phyloP scores from a whole-genome alignment of 2,329 filamentous ascomycete species.

The Aspergillus amoenus region DNA sequence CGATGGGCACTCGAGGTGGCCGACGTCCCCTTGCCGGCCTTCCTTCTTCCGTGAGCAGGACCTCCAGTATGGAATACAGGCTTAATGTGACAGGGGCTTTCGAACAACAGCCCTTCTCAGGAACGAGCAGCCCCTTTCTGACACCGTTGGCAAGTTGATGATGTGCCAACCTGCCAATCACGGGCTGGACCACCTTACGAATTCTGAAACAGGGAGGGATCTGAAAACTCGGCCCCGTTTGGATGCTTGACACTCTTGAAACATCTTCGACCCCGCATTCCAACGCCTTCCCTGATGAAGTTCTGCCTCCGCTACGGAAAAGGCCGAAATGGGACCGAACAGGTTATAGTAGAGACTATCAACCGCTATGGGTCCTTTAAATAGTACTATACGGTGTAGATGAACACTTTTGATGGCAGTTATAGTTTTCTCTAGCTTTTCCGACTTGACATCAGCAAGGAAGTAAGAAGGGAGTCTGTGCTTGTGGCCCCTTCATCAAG shows the following conservation, averaged over 20 bases:
- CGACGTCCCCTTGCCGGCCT: neutral
- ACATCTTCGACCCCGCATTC: slow-evolving; percentile 23
- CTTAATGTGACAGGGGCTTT: slow-evolving; percentile 2
- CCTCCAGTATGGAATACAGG: neutral
- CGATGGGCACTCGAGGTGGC: neutral
- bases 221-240: slow-evolving; percentile 1
- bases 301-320: no score
- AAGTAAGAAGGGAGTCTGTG: neutral
- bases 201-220: slow-evolving; percentile 18
- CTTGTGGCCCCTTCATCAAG: neutral
- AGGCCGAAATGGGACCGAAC: no score
- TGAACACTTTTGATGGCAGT: neutral
- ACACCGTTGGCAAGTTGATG: neutral
- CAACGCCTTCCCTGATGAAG: neutral
- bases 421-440: no score
- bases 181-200: slow-evolving; percentile 2
- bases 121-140: slow-evolving; percentile 3
- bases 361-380: no score
- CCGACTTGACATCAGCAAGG: neutral
- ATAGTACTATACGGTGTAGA: no score
- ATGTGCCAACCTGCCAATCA: slow-evolving; percentile 3
- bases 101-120: neutral
- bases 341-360: no score
- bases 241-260: slow-evolving; percentile 19
- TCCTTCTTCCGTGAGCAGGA: neutral